Conservation (phyloP, 1,284 basidiomycete species). For the Tilletia setariae region DNA sequence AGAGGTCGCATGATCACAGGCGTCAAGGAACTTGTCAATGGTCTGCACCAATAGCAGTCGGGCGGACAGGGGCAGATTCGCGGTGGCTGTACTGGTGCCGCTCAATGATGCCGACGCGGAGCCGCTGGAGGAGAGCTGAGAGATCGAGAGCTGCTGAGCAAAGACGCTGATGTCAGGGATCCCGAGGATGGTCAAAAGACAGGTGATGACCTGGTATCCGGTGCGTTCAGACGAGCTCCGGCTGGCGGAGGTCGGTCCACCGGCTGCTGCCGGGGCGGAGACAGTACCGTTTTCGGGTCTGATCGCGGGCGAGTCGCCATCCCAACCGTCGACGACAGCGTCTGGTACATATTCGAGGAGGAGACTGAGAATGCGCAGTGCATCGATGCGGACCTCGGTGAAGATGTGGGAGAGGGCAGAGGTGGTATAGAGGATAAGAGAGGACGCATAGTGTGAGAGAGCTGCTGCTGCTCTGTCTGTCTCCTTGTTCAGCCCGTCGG, state of each 20-base stretch:
- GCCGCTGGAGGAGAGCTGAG: slow-evolving; percentile 22
- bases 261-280: not conserved
- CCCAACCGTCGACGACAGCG: slow-evolving; percentile 40
- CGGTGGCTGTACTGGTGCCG: slow-evolving; percentile 11
- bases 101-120: slow-evolving; percentile 19
- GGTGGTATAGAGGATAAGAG: slow-evolving; percentile 78
- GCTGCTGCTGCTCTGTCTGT: slow-evolving; percentile 19
- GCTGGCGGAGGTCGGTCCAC: slow-evolving; percentile 16
- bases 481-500: slow-evolving; percentile 1
- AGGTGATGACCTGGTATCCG: slow-evolving; percentile 40
- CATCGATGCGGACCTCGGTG: slow-evolving; percentile 86
- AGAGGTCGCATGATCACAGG: not conserved
- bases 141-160: slow-evolving; percentile 13
- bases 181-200: slow-evolving; percentile 43
- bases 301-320: slow-evolving; percentile 15
- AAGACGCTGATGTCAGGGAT: slow-evolving; percentile 19
- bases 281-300: slow-evolving; percentile 19
- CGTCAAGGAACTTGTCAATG: slow-evolving; percentile 16
- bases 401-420: slow-evolving; percentile 93
- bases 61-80: slow-evolving; percentile 15
- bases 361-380: slow-evolving; percentile 75
- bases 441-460: slow-evolving; percentile 62
- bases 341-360: slow-evolving; percentile 71
- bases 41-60: slow-evolving; percentile 11
- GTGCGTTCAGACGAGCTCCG: not conserved